Base-by-base conservation (phyloP, 2,329 filamentous ascomycete genomes). In the Hypoxylon sp. region DNA sequence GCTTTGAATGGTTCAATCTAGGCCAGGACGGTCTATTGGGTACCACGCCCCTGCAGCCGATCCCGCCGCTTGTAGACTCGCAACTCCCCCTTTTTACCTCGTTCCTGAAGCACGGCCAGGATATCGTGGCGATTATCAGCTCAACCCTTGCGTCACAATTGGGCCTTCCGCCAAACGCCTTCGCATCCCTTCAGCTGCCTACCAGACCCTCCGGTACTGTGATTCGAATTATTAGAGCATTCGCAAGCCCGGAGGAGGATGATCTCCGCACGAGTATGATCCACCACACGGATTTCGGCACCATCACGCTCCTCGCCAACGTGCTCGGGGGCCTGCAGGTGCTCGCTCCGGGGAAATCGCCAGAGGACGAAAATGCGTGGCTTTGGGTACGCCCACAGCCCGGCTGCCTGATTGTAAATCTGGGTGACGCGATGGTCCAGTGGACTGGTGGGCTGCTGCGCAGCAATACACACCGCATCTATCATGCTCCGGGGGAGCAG, bases 321-420 rank as follows among this genome's bases (percentile, higher is more conserved):
- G 65, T 79, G 2, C 41, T 78, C 2, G 79, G 79, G 11, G 79
- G 79, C 0, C 70, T 81, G n/a, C 79, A 81, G 67, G 74, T 81
- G 10, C 73, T 80, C 0, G 59, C 68, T 0, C 74, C 75, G 0
- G 73, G 73, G 3, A 59, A 60, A 3, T 58, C 53, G 0, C 61
- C 67, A 7, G 13, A 21, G 4, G 62, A 66, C 30, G 65, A 69
- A 14, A 52, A 34, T 5, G 69, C 56, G 5, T 75, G 74, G 74
- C 25, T 57, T 14, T 75, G 70, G 69, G 74, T 65, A 3, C 72
- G 68, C 1, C 75, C 75, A 5, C 66, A 63, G 21, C 73, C 73
- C 1, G 72, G 73, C 9, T 73, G 63, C 23, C 60, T 72, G 5
- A 72, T 77, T n/a, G 74, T 75, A 17, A 76, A 75, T 30, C 61